phyloP scores from a whole-genome alignment of 768 basidiomycete species.

The Boletus barrowsii region DNA sequence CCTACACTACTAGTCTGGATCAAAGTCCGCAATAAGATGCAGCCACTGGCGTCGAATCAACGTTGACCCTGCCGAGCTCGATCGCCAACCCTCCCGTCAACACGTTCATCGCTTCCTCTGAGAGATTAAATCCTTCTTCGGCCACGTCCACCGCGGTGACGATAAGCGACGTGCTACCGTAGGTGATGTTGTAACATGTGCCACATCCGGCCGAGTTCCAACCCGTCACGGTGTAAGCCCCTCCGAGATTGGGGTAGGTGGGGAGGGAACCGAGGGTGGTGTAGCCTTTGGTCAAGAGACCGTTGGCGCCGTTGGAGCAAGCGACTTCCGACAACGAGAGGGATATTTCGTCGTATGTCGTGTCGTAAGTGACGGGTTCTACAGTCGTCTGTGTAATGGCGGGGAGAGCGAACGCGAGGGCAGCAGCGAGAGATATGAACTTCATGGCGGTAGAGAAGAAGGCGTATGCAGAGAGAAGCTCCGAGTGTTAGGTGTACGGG shows the following conservation, averaged over 20 bases:
- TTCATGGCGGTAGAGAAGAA: conserved; percentile 22
- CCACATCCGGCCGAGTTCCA: conserved; percentile 35
- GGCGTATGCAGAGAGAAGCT: no score
- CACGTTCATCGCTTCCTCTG: conserved; percentile 51
- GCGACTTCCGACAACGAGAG: conserved; percentile 9
- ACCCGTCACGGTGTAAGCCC: conserved; percentile 24
- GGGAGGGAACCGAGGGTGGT: neutral
- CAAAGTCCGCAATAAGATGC: conserved; percentile 45
- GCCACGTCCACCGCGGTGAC: conserved; percentile 29
- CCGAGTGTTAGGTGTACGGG: no score
- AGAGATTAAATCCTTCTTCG: conserved; percentile 41
- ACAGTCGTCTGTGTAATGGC: conserved; percentile 11
- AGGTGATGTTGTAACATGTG: conserved; percentile 32
- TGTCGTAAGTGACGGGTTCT: conserved; percentile 29
- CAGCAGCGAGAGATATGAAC: conserved; percentile 8
- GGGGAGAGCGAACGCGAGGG: conserved; percentile 17
- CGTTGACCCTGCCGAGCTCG: conserved; percentile 46
- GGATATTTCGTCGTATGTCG: conserved; percentile 27
- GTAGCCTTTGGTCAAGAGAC: neutral
- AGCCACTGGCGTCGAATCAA: conserved; percentile 41
- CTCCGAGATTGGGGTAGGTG: neutral
- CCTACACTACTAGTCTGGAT: neutral
- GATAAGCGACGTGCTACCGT: conserved; percentile 14
- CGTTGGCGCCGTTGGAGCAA: neutral
- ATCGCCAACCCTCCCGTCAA: conserved; percentile 48